Percentiles rank a stretch among this genome's conserved stretches.
These are phyloP conservation scores for Leccinellum rugosiceps DNA, from an alignment of 768 basidiomycete species.

Conservation along the genomic window DNA sequence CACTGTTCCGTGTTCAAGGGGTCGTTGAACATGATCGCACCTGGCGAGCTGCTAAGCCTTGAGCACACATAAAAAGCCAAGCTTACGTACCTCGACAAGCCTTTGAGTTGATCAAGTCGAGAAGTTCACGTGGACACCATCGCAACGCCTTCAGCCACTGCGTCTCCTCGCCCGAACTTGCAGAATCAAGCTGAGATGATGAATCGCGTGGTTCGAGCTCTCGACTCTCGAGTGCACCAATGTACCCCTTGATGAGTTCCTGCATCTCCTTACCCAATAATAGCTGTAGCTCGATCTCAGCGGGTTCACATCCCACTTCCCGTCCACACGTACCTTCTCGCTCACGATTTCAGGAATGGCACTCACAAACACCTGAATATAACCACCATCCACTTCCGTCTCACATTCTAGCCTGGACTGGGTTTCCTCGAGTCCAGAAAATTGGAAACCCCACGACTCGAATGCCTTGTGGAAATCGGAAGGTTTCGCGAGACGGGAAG, in stretches of 20 bases:
- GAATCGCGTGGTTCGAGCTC: slow-evolving; percentile 24
- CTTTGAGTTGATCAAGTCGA: slow-evolving; percentile 89
- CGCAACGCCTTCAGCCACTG: slow-evolving; percentile 71
- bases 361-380: slow-evolving; percentile 62
- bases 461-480: slow-evolving; percentile 46
- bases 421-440: slow-evolving; percentile 38
- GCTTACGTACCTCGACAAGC: slow-evolving; percentile 80
- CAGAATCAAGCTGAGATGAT: slow-evolving; percentile 9
- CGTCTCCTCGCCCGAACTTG: slow-evolving; percentile 19
- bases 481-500: slow-evolving; percentile 43
- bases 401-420: slow-evolving; percentile 20
- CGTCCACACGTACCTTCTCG: slow-evolving; percentile 50
- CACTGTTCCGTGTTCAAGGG: slow-evolving; percentile 65
- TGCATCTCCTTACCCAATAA: slow-evolving; percentile 68
- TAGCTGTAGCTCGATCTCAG: slow-evolving; percentile 41
- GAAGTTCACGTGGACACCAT: slow-evolving; percentile 77
- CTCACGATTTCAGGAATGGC: slow-evolving; percentile 67
- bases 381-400: slow-evolving; percentile 31
- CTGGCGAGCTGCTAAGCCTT: slow-evolving; percentile 38
- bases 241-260: slow-evolving; percentile 69
- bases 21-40: slow-evolving; percentile 98
- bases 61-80: neutral
- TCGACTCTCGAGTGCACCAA: slow-evolving; percentile 58
- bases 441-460: slow-evolving; percentile 65
- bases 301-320: neutral